These are phyloP conservation scores for Brettanomyces nanus DNA, from an alignment of 805 yeast genomes.

Conservation along the genomic window DNA sequence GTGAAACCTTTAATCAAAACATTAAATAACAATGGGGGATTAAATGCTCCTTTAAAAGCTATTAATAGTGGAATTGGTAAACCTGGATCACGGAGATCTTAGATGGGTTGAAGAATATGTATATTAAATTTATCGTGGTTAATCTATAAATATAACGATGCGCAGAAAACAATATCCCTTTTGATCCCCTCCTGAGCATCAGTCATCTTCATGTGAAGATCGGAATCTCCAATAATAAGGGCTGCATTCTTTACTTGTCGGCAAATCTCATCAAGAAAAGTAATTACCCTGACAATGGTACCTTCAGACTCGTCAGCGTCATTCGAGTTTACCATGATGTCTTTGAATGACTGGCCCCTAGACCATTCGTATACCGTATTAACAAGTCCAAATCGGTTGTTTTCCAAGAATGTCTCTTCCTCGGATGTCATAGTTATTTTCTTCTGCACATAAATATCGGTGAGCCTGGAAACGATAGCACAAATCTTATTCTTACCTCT, in stretches of 20 bases:
- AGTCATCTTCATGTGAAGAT: constrained; percentile 81
- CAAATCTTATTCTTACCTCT: constrained; percentile 59
- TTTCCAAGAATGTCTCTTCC: constrained; percentile 75
- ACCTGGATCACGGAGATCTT: not conserved
- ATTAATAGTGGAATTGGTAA: constrained; percentile 11
- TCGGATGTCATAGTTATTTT: constrained; percentile 76
- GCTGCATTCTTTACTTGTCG: constrained; percentile 93
- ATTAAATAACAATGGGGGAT: constrained; percentile 11
- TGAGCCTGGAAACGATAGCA: constrained; percentile 58
- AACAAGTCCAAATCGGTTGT: constrained; percentile 80
- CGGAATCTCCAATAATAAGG: constrained; percentile 86
- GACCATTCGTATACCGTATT: constrained; percentile 99
- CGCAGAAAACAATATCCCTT: constrained; percentile 96
- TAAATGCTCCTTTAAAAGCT: constrained; percentile 12
- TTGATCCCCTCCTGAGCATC: constrained; percentile 92
- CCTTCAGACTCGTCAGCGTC: constrained; percentile 75
- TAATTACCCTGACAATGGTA: constrained; percentile 90
- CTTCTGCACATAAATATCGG: constrained; percentile 52
- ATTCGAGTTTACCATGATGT: constrained; percentile 79
- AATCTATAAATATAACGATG: constrained; percentile 70
- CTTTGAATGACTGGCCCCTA: constrained; percentile 82
- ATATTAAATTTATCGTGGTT: not conserved
- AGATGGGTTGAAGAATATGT: not conserved
- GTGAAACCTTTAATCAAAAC: constrained; percentile 22
- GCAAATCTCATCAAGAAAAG: constrained; percentile 89